Evolutionary conservation across 768 basidiomycete species (phyloP), one percentile per base, ranked within the genome.

Genomic region (Tremella mesenterica): DNA sequence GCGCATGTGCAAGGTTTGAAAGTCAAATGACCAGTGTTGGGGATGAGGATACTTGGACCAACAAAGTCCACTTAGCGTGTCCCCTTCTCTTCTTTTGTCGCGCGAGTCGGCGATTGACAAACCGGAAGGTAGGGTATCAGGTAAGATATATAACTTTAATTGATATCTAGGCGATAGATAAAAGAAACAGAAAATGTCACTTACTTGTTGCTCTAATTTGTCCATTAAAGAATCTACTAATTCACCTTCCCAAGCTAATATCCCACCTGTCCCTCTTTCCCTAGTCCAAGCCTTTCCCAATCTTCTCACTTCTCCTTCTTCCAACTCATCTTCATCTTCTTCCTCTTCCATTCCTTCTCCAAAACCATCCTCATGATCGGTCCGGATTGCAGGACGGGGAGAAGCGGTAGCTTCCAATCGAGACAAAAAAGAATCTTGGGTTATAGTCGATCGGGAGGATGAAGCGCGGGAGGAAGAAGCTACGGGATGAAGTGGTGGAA

Each of bases 151-250:
- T n/a, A n/a, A n/a, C n/a, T n/a, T n/a, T n/a, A n/a, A n/a, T n/a
- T 3, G 43, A 2, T 6, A 27, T 21, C 26, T 13, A 25, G 28
- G 34, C 6, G 34, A 38, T 9, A 6, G 34, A 27, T 8, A 21
- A 20, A 33, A 49, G 48, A 27, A n/a, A 34, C 21, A 29, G 34
- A n/a, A 44, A 21, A 10, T 10, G 21, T 7, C 25, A 57, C 70
- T 54, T 56, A 65, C 69, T 62, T 73, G 71, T 52, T 73, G 71
- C 20, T 64, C 64, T 21, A 73, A 52, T 59, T 70, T 72, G 44
- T 70, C 66, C 49, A 73, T 58, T 13, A 69, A 33, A 27, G 44
- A 45, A 48, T 73, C 71, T 2, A 73, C 59, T 46, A 73, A 38
- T 49, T 73, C 71, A 14, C 64, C 67, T 41, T 73, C 63, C 69